Percentiles rank a stretch among this genome's conserved stretches.
Conservation (phyloP, 2,329 filamentous ascomycete species). For the Emergomyces africanus region DNA sequence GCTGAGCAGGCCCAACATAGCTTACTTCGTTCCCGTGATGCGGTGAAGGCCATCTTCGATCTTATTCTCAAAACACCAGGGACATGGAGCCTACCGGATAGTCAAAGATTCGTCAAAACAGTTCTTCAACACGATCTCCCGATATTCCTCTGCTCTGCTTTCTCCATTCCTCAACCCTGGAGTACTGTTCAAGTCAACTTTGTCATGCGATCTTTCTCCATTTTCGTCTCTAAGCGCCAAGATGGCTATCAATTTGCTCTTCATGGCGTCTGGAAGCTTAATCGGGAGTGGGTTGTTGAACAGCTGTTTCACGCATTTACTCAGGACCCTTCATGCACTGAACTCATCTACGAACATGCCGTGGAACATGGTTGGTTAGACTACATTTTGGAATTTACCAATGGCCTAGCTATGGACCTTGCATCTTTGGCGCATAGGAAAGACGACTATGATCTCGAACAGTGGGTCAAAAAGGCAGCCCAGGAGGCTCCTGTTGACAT, state of each 20-base stretch:
- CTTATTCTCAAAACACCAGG: slow-evolving; percentile 48
- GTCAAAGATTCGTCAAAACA: slow-evolving; percentile 45
- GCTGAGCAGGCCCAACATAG: slow-evolving; percentile 62
- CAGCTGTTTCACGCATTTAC: slow-evolving; percentile 68
- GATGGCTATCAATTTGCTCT: slow-evolving; percentile 77
- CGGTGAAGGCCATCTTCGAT: slow-evolving; percentile 55
- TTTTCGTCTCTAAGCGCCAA: slow-evolving; percentile 68
- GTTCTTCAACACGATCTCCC: slow-evolving; percentile 43
- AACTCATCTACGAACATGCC: slow-evolving; percentile 65
- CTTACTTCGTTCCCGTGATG: slow-evolving; percentile 77
- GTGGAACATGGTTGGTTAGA: slow-evolving; percentile 74
- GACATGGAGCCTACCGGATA: slow-evolving; percentile 43
- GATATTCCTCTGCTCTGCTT: slow-evolving; percentile 38
- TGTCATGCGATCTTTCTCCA: slow-evolving; percentile 50
- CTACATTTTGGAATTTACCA: slow-evolving; percentile 62
- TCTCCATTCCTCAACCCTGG: slow-evolving; percentile 38
- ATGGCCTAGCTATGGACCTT: slow-evolving; percentile 77
- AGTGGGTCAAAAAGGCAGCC: slow-evolving; percentile 64
- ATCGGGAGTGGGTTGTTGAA: slow-evolving; percentile 72
- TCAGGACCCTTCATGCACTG: slow-evolving; percentile 52
- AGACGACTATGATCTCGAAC: slow-evolving; percentile 62
- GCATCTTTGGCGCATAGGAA: slow-evolving; percentile 74
- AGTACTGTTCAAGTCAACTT: slow-evolving; percentile 36
- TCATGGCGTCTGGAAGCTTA: slow-evolving; percentile 81
- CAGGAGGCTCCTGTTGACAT: slow-evolving; percentile 53